Base-by-base conservation (phyloP, 352 stramenopile genomes). In the Pythium folliculosum region DNA sequence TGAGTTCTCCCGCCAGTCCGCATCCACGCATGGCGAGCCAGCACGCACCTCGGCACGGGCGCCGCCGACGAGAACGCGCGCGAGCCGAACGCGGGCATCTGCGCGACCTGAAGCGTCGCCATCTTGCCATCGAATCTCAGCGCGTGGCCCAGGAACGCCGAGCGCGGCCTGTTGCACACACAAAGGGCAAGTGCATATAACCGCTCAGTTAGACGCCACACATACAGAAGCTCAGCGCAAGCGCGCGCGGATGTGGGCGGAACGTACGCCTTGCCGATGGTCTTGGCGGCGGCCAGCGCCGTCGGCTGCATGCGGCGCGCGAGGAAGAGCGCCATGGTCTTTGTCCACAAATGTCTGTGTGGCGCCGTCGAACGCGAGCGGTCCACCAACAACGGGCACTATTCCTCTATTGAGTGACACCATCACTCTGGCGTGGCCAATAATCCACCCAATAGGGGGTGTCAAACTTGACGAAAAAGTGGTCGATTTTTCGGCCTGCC, bases 231-330 rank as follows among this genome's bases (percentile, higher is more conserved):
- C 37, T 1, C 51, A 40, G 6, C 10, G 5, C 17, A 22, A 56
- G 10, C 25, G 30, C n/a, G 30, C n/a, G 14, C 2, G 12, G 25
- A 37, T 53, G 1, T 12, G 17, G 9, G 17, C 14, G 8, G 30
- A 12, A 63, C 59, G 60, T 68, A 72, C 66, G 52, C 54, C 48
- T 56, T 67, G 59, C 32, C 35, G 47, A 67, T 19, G 30, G 60
- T 48, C 60, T 65, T 67, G 60, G 50, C 50, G 49, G 80, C 72
- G 32, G 65, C 69, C 63, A 70, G 57, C 23, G 73, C 67, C 58
- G 72, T 68, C 7, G 82, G 82, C 70, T 90, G 84, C 75, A 86
- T 75, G 53, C 82, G 80, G 65, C 79, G 78, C 84, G 88, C 80
- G 54, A 76, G 70, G 65, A 88, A 67, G 73, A 92, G 67, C 72